phyloP scores from a whole-genome alignment of 192 early-diverging fungal species.

The Obelidium mucronatum region DNA sequence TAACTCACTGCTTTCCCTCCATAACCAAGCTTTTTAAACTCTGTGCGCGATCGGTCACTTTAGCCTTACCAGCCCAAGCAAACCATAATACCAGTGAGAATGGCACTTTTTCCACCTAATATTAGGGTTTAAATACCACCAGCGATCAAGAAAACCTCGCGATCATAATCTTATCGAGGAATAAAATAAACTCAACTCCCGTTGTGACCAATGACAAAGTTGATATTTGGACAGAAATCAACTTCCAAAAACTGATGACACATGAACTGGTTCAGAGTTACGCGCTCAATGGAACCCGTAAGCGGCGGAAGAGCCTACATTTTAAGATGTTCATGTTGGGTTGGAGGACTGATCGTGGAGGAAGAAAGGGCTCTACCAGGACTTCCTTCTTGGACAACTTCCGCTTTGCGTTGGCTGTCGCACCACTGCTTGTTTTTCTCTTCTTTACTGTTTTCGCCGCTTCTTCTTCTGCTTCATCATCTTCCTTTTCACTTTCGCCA shows the following conservation, averaged over 20 bases:
- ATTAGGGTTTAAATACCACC: slow-evolving; percentile 80
- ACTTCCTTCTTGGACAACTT: slow-evolving; percentile 13
- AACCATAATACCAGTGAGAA: slow-evolving; percentile 88
- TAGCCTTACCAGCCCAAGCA: slow-evolving; percentile 93
- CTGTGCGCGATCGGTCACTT: slow-evolving; percentile 82
- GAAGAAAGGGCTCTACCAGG: neutral
- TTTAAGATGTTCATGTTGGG: neutral
- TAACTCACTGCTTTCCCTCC: slow-evolving; percentile 74
- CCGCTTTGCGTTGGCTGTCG: neutral
- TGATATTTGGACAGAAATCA: slow-evolving; percentile 83
- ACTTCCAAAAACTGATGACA: slow-evolving; percentile 87
- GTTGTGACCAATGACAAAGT: slow-evolving; percentile 98
- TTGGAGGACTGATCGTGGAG: neutral
- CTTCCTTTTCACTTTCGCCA: neutral
- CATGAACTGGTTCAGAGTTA: slow-evolving; percentile 94
- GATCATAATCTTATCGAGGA: slow-evolving; percentile 10
- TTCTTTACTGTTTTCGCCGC: neutral
- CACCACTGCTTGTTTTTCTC: neutral
- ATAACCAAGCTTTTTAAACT: slow-evolving; percentile 81
- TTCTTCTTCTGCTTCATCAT: slow-evolving; percentile 11
- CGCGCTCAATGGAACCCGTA: slow-evolving; percentile 76
- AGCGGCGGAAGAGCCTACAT: slow-evolving; percentile 5
- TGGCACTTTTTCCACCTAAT: slow-evolving; percentile 98
- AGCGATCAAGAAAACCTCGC: no score
- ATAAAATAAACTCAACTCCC: slow-evolving; percentile 70